phyloP scores from a whole-genome alignment of 495 filamentous ascomycete species.

The Neurospora africana region DNA sequence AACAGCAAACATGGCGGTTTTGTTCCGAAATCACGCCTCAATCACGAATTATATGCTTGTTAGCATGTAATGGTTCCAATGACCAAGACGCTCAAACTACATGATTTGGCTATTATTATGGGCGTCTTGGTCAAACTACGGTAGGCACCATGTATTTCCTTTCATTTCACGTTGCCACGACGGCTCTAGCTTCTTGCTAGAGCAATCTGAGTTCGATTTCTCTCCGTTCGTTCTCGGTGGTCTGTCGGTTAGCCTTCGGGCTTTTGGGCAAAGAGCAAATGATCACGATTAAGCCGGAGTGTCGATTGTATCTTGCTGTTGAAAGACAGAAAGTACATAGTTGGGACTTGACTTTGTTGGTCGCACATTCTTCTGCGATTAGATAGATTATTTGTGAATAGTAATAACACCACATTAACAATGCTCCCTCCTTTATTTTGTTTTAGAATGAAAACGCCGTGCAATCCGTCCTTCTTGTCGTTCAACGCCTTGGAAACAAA shows the following conservation, averaged over 20 bases:
- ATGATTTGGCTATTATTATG: background rate
- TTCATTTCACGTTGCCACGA: slow-evolving; percentile 20
- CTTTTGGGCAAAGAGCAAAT: slow-evolving; percentile 36
- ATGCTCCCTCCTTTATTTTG: background rate
- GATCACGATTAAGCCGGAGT: slow-evolving; percentile 98
- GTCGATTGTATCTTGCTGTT: slow-evolving; percentile 51
- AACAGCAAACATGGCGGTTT: background rate
- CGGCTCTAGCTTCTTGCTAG: slow-evolving; percentile 27
- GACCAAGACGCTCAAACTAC: background rate
- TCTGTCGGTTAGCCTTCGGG: slow-evolving; percentile 17
- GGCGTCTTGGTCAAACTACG: background rate
- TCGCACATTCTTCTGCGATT: slow-evolving; percentile 37
- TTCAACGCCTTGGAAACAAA: background rate
- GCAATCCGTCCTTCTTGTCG: background rate
- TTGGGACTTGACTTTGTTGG: slow-evolving; percentile 86
- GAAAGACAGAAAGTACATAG: slow-evolving; percentile 74
- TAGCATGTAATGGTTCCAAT: background rate
- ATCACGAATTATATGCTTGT: background rate
- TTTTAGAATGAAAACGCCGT: background rate
- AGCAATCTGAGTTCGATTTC: slow-evolving; percentile 36
- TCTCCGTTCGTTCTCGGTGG: slow-evolving; percentile 34
- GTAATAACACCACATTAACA: background rate
- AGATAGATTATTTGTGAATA: background rate
- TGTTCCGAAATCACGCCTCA: background rate
- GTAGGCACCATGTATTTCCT: slow-evolving; percentile 5